Evolutionary conservation across 495 filamentous ascomycete species (phyloP).

Genomic region (Recurvomyces mirabilis): DNA sequence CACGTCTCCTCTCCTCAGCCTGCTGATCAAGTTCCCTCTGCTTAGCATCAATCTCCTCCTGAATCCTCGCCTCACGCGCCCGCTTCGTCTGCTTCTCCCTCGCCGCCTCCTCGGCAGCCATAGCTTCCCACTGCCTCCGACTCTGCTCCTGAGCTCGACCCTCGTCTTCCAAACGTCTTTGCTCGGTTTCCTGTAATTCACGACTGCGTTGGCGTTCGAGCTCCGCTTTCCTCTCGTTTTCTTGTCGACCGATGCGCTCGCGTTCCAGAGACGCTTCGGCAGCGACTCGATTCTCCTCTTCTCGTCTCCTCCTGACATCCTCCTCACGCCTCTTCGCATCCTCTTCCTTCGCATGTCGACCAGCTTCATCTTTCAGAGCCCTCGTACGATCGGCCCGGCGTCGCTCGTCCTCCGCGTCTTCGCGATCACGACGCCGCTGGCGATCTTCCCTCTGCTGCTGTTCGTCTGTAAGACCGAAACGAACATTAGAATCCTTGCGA

Average conservation of each 20-base stretch:
- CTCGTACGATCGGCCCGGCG: constrained; percentile 13
- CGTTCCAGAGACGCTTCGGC: constrained; percentile 13
- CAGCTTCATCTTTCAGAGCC: constrained; percentile 22
- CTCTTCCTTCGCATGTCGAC: constrained; percentile 12
- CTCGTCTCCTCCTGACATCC: background rate
- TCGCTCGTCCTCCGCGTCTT: constrained; percentile 16
- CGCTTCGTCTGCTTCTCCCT: background rate
- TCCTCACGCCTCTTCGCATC: constrained; percentile 10
- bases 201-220: constrained; percentile 16
- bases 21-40: constrained; percentile 17
- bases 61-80: constrained; percentile 12
- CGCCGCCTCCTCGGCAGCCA: constrained; percentile 7
- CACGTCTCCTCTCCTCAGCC: background rate
- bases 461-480: constrained; percentile 28
- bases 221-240: constrained; percentile 8
- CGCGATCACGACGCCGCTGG: constrained; percentile 13
- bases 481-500: constrained; percentile 23
- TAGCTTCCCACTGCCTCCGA: constrained; percentile 15
- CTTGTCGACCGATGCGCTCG: constrained; percentile 2
- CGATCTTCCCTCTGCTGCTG: constrained; percentile 23
- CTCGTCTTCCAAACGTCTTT: constrained; percentile 8
- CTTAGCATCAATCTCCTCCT: constrained; percentile 17
- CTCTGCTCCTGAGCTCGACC: constrained; percentile 7
- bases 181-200: constrained; percentile 15
- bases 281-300: constrained; percentile 11